Conservation (phyloP, 139 green algal species). For the Tetradesmus obliquus region DNA sequence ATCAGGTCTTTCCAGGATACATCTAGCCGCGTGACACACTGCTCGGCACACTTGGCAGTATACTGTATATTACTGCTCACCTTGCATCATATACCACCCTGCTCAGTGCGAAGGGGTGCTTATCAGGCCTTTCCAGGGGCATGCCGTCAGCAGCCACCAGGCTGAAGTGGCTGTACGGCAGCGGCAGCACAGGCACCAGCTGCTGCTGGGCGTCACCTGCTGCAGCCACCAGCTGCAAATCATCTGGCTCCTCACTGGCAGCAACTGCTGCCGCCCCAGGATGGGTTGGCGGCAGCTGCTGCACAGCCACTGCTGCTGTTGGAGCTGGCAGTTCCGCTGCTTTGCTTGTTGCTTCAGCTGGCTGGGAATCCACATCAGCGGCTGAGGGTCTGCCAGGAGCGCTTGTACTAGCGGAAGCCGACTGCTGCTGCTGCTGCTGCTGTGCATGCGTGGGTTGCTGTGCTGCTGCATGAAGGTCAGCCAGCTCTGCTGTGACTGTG, state of each 20-base stretch:
- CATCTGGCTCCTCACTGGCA: neutral
- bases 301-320: neutral
- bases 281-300: neutral
- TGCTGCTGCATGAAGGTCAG: neutral
- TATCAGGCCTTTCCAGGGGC: slow-evolving; percentile 66
- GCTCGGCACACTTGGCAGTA: neutral
- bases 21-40: too few species aligned
- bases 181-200: slow-evolving; percentile 34
- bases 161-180: slow-evolving; percentile 80
- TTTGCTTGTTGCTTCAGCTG: neutral
- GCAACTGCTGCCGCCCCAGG: neutral
- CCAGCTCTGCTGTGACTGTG: neutral
- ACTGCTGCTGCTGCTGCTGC: slow-evolving; percentile 13
- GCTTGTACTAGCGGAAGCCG: too few species aligned
- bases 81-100: slow-evolving; percentile 55
- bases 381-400: too few species aligned
- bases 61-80: neutral
- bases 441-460: neutral
- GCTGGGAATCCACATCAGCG: neutral
- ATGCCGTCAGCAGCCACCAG: slow-evolving; percentile 66
- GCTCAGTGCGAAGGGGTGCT: slow-evolving; percentile 84
- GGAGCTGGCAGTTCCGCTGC: neutral
- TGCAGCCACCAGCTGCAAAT: neutral
- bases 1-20: slow-evolving; percentile 60
- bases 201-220: neutral